These are phyloP conservation scores for Chlorella variabilis DNA, from an alignment of 163 green algal genomes.

Conservation along the genomic window DNA sequence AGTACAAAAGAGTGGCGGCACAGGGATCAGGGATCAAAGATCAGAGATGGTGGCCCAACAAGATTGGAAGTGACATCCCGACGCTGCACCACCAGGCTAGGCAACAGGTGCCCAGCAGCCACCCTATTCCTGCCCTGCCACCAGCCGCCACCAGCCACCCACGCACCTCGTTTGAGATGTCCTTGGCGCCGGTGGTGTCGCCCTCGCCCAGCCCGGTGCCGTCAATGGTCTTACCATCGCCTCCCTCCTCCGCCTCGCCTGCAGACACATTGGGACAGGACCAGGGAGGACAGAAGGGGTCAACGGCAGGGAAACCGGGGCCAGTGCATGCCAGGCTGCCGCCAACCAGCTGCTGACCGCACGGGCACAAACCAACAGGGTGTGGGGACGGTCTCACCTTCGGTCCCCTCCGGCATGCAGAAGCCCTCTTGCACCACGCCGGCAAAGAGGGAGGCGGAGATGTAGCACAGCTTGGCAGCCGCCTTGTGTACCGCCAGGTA, in stretches of 20 bases:
- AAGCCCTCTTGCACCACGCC: slow-evolving; percentile 90
- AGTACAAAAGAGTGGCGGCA: background rate
- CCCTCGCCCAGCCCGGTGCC: slow-evolving; percentile 68
- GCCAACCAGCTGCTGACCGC: no score
- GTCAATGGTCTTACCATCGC: slow-evolving; percentile 43
- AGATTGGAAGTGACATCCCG: no score
- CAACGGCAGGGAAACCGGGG: no score
- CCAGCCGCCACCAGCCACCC: no score
- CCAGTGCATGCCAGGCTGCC: no score
- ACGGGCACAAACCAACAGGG: background rate
- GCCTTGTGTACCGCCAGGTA: slow-evolving; percentile 72
- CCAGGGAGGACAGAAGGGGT: background rate
- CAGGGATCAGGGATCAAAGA: no score
- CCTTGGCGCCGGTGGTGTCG: slow-evolving; percentile 76
- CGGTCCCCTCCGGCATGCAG: slow-evolving; percentile 75
- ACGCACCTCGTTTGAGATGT: slow-evolving; percentile 91
- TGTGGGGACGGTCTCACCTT: slow-evolving; percentile 18
- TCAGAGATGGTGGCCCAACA: no score
- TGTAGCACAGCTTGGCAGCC: slow-evolving; percentile 86
- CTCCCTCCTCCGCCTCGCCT: slow-evolving; percentile 51
- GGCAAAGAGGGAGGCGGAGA: slow-evolving; percentile 79
- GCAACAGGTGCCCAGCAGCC: no score
- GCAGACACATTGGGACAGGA: background rate
- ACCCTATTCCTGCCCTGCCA: no score
- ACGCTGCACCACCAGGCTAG: no score